phyloP scores from a whole-genome alignment of 1,284 basidiomycete species.

The Afroboletus lepidellus region DNA sequence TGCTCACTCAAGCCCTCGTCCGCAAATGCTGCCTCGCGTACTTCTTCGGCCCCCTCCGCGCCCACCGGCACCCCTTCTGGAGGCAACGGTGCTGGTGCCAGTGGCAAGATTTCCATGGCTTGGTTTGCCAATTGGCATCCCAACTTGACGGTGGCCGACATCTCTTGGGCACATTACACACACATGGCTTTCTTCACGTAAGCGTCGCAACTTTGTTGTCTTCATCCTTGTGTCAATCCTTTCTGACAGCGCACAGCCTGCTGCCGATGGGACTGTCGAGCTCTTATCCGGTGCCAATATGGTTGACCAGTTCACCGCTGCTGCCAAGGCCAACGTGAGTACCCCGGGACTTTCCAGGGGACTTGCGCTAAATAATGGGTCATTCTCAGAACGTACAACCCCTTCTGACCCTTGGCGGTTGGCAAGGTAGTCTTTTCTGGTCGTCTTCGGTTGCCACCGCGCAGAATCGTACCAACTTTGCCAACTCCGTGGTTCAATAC shows the following conservation, averaged over 20 bases:
- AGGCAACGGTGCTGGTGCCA: constrained; percentile 29
- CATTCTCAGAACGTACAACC: constrained; percentile 59
- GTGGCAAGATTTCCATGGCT: constrained; percentile 42
- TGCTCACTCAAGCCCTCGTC: constrained; percentile 20
- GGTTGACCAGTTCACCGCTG: constrained; percentile 41
- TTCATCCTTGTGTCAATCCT: neutral
- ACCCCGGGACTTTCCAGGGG: neutral
- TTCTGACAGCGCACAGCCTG: constrained; percentile 42
- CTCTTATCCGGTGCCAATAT: constrained; percentile 29
- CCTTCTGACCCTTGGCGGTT: constrained; percentile 82
- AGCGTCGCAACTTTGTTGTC: constrained; percentile 20
- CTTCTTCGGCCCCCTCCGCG: constrained; percentile 1
- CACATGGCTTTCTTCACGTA: constrained; percentile 64
- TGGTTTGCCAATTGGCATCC: constrained; percentile 69
- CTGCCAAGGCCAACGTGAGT: constrained; percentile 55
- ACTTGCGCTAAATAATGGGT: neutral
- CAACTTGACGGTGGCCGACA: constrained; percentile 43
- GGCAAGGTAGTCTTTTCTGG: constrained; percentile 79
- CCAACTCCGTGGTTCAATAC: constrained; percentile 59
- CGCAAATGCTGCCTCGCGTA: constrained; percentile 1
- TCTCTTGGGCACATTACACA: constrained; percentile 63
- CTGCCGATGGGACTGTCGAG: constrained; percentile 40
- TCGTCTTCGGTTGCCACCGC: constrained; percentile 68
- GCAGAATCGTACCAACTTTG: constrained; percentile 64
- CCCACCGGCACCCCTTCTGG: constrained; percentile 10